Evolutionary conservation across 2,329 filamentous ascomycete genomes (phyloP).

Genomic region (Balansia obtecta): DNA sequence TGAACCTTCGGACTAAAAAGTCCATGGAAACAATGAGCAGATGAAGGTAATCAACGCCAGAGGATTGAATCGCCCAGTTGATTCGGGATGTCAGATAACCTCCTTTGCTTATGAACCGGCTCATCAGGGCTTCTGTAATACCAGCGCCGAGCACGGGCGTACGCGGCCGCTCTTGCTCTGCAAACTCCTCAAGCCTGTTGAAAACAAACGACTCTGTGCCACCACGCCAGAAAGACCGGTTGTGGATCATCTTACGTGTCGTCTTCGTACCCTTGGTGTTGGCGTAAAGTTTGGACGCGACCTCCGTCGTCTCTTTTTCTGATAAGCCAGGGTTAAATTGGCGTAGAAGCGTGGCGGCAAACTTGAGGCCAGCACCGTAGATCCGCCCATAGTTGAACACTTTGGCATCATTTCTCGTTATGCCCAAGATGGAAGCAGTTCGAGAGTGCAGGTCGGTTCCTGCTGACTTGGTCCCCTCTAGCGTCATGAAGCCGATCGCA

Average conservation of each 20-base stretch:
- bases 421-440: slow-evolving; percentile 83
- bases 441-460: slow-evolving; percentile 92
- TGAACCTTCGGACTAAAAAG: slow-evolving; percentile 75
- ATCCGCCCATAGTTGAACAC: slow-evolving; percentile 98
- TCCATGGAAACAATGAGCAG: slow-evolving; percentile 91
- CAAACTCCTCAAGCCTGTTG: slow-evolving; percentile 96
- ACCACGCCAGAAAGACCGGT: slow-evolving; percentile 81
- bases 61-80: slow-evolving; percentile 98
- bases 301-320: slow-evolving; percentile 63
- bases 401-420: slow-evolving; percentile 90
- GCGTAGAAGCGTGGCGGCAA: slow-evolving; percentile 76
- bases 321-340: slow-evolving; percentile 85
- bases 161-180: slow-evolving; percentile 79
- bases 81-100: slow-evolving; percentile 93
- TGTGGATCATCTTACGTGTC: slow-evolving; percentile 55
- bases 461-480: slow-evolving; percentile 88
- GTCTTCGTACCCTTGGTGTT: slow-evolving; percentile 88
- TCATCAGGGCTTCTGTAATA: slow-evolving; percentile 91
- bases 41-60: slow-evolving; percentile 92
- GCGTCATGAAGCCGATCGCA: slow-evolving; percentile 96
- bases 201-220: slow-evolving; percentile 97
- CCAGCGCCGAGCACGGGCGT: slow-evolving; percentile 90
- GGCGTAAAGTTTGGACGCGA: slow-evolving; percentile 70
- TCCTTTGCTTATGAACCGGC: slow-evolving; percentile 74
- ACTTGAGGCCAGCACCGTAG: slow-evolving; percentile 93